Percentiles rank a stretch among this genome's conserved stretches.
Evolutionary conservation across 148 eudicot genomes (phyloP).

Genomic region (Chenopodium suecicum): DNA sequence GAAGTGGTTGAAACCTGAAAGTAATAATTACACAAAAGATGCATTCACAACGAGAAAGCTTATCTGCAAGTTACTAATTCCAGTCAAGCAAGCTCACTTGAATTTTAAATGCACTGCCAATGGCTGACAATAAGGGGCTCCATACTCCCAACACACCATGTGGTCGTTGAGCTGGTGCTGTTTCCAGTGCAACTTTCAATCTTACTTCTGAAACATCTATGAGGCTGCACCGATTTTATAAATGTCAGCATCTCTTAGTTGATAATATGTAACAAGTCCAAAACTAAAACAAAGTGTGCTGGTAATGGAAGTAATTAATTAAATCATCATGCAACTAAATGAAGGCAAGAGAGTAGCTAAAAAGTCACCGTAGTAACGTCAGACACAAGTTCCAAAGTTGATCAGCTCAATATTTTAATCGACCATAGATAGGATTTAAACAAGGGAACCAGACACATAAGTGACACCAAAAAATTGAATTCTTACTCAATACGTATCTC

Average conservation of each 20-base stretch:
- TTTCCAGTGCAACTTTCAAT: constrained; percentile 84
- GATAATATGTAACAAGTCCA: background rate
- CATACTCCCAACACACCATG: constrained; percentile 95
- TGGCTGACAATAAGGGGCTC: constrained; percentile 94
- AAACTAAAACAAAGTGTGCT: background rate
- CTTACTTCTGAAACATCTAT: constrained; percentile 93
- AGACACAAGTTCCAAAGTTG: background rate
- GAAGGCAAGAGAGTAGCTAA: background rate
- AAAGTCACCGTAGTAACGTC: too few species aligned
- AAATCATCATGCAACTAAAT: background rate
- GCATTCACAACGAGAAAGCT: background rate
- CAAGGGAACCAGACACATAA: background rate
- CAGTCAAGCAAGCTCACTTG: constrained; percentile 49
- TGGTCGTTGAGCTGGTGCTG: constrained; percentile 96
- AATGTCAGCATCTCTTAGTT: constrained; percentile 7
- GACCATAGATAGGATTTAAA: background rate
- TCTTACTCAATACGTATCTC: constrained; percentile 96
- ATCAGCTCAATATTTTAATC: background rate
- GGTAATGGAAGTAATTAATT: background rate
- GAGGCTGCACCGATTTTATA: constrained; percentile 49
- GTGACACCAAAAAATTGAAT: background rate
- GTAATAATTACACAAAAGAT: background rate
- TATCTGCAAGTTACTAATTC: background rate
- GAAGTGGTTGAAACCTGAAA: background rate
- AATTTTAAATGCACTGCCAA: constrained; percentile 94